Base-by-base conservation (phyloP, 192 early-diverging fungal genomes). In the Endogone sp. region DNA sequence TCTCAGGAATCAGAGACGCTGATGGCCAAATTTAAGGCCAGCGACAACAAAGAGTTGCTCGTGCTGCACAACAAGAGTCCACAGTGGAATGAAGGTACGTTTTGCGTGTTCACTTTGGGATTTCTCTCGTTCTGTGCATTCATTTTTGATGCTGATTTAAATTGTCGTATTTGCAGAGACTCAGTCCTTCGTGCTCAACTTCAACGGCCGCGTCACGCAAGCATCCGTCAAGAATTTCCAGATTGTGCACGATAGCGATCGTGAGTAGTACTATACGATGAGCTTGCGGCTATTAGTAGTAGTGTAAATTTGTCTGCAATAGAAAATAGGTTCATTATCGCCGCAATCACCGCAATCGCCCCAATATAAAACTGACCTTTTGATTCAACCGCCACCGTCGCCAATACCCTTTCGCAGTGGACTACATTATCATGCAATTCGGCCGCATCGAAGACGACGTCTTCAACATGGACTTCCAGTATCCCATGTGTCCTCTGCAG, bases 211-310 rank as follows among this genome's bases (percentile, higher is more conserved):
- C 11, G 94, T 99, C 2, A 89, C 88, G 10, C 68, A 90, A 67
- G 89, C 95, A 1, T 96, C 94, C 0, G 96, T 98, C 11, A 99
- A 99, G 72, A 99, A 98, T 74, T 96, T 99, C 72, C 96, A 98
- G 79, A 92, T 99, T 30, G 91, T 99, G 20, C 92, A 94, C 70
- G 91, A 94, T 30, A 85, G 95, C 54, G 94, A 97, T 73, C 77
- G 92, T 90, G 84, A 79, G 85, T 77, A n/a, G 30, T n/a, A n/a
- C n/a, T n/a, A n/a, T 54, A 23, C 56, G 44, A 31, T 65, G 2
- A 13, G 23, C 25, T 13, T 63, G 2, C 29, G 1, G 3, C 6
- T 24, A n/a, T 29, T 13, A 59, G 27, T 4, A 6, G 4, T 0
- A 28, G 0, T 49, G 0, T 4, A 69, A 32, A 37, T n/a, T n/a